Percentiles rank a stretch among this genome's conserved stretches.
These are phyloP conservation scores for Glonium stellatum DNA, from an alignment of 495 filamentous ascomycete species.

Conservation along the genomic window DNA sequence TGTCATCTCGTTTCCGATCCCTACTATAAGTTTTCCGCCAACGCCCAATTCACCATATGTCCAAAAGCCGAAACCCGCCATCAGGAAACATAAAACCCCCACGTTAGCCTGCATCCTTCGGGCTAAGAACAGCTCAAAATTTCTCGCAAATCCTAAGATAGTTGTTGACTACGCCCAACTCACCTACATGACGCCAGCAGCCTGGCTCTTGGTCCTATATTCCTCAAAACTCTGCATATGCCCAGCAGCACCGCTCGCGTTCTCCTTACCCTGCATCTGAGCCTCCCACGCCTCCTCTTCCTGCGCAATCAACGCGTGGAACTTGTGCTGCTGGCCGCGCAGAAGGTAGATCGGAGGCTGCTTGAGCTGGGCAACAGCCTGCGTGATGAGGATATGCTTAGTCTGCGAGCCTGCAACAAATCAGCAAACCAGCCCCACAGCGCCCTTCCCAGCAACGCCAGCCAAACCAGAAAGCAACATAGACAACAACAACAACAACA, in stretches of 20 bases:
- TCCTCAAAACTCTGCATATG: conserved; percentile 47
- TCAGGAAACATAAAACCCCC: too few relatives aligned
- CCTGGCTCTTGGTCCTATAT: conserved; percentile 40
- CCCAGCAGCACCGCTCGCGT: conserved; percentile 9
- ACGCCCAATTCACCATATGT: too few relatives aligned
- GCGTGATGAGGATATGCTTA: conserved; percentile 38
- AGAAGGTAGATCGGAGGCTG: conserved; percentile 53
- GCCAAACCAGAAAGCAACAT: conserved; percentile 28
- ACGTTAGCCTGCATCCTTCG: neutral
- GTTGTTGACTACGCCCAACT: neutral
- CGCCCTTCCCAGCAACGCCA: neutral
- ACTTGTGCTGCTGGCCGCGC: conserved; percentile 52
- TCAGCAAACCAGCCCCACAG: neutral
- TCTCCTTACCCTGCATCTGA: conserved; percentile 29
- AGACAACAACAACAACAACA: too few relatives aligned
- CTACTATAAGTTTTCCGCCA: too few relatives aligned
- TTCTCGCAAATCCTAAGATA: neutral
- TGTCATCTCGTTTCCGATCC: too few relatives aligned
- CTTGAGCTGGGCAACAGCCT: conserved; percentile 20
- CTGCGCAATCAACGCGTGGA: conserved; percentile 50
- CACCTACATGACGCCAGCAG: conserved; percentile 5
- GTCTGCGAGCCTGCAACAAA: conserved; percentile 46
- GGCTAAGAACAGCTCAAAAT: neutral
- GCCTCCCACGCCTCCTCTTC: conserved; percentile 61
- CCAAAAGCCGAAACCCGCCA: too few relatives aligned